Conservation (phyloP, 768 basidiomycete genomes). For the Thelephora aurantiotincta region DNA sequence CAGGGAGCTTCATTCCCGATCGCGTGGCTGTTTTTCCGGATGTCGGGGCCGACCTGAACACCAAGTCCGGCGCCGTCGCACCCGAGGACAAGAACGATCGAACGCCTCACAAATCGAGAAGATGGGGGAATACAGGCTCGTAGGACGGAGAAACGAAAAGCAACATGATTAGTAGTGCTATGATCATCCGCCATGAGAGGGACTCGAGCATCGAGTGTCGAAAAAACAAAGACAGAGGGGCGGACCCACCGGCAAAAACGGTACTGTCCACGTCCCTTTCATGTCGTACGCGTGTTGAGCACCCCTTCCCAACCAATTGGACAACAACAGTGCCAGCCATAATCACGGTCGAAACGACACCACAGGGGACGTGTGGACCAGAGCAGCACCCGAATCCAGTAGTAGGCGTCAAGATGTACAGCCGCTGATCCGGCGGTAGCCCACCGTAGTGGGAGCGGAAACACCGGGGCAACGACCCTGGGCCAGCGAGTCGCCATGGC, state of each 20-base stretch:
- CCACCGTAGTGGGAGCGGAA: constrained; percentile 20
- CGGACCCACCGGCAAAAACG: background rate
- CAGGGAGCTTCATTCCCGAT: too few species aligned
- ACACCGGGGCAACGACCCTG: constrained; percentile 15
- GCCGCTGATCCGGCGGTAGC: constrained; percentile 17
- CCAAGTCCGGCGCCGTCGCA: too few species aligned
- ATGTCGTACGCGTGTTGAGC: background rate
- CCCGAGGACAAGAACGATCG: too few species aligned
- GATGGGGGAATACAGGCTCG: too few species aligned
- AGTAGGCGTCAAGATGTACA: constrained; percentile 19
- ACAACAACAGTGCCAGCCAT: constrained; percentile 1
- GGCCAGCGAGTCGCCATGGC: background rate
- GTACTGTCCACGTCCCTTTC: background rate
- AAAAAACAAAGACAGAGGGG: background rate
- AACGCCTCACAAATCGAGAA: too few species aligned
- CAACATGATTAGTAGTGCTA: too few species aligned
- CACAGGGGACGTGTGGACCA: constrained; percentile 1
- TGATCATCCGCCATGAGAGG: too few species aligned
- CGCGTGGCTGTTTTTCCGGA: too few species aligned
- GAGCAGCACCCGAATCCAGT: constrained; percentile 4
- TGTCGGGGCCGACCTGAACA: too few species aligned
- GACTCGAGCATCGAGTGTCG: background rate
- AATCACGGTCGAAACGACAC: constrained; percentile 2
- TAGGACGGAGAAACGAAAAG: too few species aligned
- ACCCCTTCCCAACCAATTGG: background rate